These are phyloP conservation scores for Leccinum imitatum DNA, from an alignment of 768 basidiomycete species.

Conservation along the genomic window DNA sequence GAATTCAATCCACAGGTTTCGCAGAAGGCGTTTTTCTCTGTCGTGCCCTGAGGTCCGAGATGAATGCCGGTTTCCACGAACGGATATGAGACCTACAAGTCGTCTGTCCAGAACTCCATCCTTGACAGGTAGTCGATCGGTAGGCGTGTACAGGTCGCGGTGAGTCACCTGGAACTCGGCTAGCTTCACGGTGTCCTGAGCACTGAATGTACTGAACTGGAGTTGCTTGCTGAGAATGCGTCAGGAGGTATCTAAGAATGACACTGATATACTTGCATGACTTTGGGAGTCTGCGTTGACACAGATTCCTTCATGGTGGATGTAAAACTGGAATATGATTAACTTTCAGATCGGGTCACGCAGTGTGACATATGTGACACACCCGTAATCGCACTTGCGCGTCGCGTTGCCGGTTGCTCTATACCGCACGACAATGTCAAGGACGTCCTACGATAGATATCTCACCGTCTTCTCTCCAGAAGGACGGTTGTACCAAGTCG, in stretches of 20 bases:
- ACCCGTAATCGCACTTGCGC: constrained; percentile 43
- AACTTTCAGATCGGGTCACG: constrained; percentile 3
- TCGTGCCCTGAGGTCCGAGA: constrained; percentile 68
- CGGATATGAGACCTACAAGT: constrained; percentile 53
- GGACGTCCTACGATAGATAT: constrained; percentile 94
- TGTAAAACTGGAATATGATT: neutral
- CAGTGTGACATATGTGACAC: constrained; percentile 35
- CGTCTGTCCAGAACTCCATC: constrained; percentile 93
- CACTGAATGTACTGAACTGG: constrained; percentile 91
- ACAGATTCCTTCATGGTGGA: constrained; percentile 72
- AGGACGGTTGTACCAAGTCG: constrained; percentile 98
- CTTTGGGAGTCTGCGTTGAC: constrained; percentile 76
- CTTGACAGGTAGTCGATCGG: constrained; percentile 80
- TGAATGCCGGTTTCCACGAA: neutral
- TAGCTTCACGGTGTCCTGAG: constrained; percentile 93
- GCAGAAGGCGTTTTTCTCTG: constrained; percentile 89
- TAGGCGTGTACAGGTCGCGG: constrained; percentile 84
- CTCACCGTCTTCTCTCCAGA: constrained; percentile 97
- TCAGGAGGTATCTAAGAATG: constrained; percentile 3
- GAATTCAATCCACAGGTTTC: constrained; percentile 92
- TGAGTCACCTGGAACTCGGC: constrained; percentile 96
- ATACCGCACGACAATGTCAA: constrained; percentile 70
- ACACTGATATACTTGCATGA: constrained; percentile 54
- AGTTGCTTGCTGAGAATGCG: constrained; percentile 73
- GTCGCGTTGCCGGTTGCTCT: constrained; percentile 49